Evolutionary conservation across 2,329 filamentous ascomycete species (phyloP).

Genomic region (Cadophora sp.): DNA sequence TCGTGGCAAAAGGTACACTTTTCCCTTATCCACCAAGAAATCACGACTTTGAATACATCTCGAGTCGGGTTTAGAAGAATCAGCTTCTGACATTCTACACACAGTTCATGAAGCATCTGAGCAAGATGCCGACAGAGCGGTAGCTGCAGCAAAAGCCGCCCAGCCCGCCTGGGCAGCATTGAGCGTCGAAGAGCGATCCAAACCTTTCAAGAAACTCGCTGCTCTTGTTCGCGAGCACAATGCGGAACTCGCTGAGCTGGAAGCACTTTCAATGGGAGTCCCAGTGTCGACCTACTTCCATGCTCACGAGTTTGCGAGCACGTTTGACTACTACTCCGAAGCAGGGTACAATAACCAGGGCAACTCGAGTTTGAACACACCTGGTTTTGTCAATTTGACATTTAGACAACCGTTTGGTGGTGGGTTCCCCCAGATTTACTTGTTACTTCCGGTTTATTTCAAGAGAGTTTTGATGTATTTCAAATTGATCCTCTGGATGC

Average conservation of each 20-base stretch:
- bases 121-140: conserved; percentile 48
- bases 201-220: conserved; percentile 46
- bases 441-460: background rate
- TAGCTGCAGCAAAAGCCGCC: conserved; percentile 47
- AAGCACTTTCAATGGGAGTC: conserved; percentile 48
- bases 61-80: background rate
- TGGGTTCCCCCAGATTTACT: background rate
- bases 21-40: background rate
- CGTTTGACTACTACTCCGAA: conserved; percentile 48
- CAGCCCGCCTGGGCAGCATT: conserved; percentile 49
- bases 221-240: conserved; percentile 42
- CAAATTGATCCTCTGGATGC: no score
- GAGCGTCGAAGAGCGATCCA: conserved; percentile 44
- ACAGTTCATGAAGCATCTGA: conserved; percentile 55
- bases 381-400: conserved; percentile 65
- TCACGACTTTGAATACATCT: background rate
- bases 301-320: conserved; percentile 47
- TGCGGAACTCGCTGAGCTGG: conserved; percentile 46
- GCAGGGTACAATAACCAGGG: conserved; percentile 52
- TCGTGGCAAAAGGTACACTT: conserved; percentile 45
- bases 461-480: background rate
- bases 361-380: conserved; percentile 44
- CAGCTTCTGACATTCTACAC: background rate
- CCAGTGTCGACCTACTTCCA: conserved; percentile 46
- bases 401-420: conserved; percentile 57